Base-by-base conservation (phyloP, 306 rosid species). In the Heteromeles arbutifolia region DNA sequence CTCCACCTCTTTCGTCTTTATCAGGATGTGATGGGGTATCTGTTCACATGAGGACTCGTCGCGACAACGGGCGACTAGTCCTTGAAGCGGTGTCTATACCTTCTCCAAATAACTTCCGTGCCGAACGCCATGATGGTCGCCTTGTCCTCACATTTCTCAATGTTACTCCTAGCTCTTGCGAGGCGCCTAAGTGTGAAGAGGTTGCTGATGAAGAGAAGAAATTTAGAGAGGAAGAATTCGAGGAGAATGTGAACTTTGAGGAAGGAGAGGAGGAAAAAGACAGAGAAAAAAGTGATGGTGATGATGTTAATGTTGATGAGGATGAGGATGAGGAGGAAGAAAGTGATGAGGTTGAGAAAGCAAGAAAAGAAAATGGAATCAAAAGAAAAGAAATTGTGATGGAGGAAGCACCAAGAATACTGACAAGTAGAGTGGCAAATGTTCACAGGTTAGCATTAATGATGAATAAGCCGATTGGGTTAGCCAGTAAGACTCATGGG, bases 41-140 rank as follows among this genome's bases (percentile, higher is more conserved):
- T 11, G 74, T 92, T 15, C 91, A 80, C 77, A 89, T 92, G 87
- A 73, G 82, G 76, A 77, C 85, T 14, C 88, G 11, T 73, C 93
- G 96, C n/a, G 87, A 89, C 87, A 92, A 88, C 14, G 96, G 97
- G 52, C 85, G 97, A 77, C 78, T 92, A 56, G 93, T 92, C 68
- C 88, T 92, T 3, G 83, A 89, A 84, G 97, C 91, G 10, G 93
- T 89, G n/a, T 84, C 97, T 2, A 24, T 89, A 70, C 93, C 90
- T 72, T 81, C 82, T 0, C 73, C 68, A 17, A 85, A 84, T 74
- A 88, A 85, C 80, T 92, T 92, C 75, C 78, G 67, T 53, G 95
- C 88, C 62, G 84, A 70, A 37, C 90, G 97, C 64, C 91, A 84
- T 75, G 89, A 83, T 48, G 97, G 97, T 61, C 90, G 97, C 72